These are phyloP conservation scores for Adenanthera pavonina DNA, from an alignment of 306 rosid genomes.

Conservation along the genomic window DNA sequence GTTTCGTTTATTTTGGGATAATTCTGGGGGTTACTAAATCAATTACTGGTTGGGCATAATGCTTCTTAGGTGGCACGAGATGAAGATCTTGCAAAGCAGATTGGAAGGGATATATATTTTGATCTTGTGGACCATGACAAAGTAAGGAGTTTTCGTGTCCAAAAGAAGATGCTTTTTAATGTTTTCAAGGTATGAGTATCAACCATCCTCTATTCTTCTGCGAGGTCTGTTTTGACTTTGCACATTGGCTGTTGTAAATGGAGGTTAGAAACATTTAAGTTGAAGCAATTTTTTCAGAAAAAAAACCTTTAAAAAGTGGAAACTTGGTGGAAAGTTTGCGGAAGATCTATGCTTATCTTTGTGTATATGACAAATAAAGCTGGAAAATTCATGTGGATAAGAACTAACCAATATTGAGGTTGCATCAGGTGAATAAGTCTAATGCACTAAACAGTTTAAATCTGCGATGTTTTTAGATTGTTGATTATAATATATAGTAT, in stretches of 20 bases:
- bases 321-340: no score
- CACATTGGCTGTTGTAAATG: background rate
- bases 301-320: no score
- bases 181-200: conserved; percentile 70
- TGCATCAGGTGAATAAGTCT: no score
- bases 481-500: conserved; percentile 7
- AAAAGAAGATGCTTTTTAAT: conserved; percentile 71
- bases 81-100: conserved; percentile 73
- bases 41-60: conserved; percentile 28
- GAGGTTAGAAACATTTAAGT: no score
- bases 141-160: conserved; percentile 86
- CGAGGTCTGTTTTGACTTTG: conserved; percentile 9
- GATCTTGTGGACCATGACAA: conserved; percentile 96
- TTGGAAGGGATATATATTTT: conserved; percentile 88
- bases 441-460: no score
- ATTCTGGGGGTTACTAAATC: conserved; percentile 26
- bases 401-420: background rate
- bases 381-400: background rate
- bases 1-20: background rate
- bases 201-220: background rate
- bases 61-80: conserved; percentile 79
- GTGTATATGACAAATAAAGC: no score
- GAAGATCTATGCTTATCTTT: no score
- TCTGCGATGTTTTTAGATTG: conserved; percentile 14
- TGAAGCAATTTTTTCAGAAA: no score